Conservation (phyloP, 306 rosid species). For the Castanopsis chinensis region DNA sequence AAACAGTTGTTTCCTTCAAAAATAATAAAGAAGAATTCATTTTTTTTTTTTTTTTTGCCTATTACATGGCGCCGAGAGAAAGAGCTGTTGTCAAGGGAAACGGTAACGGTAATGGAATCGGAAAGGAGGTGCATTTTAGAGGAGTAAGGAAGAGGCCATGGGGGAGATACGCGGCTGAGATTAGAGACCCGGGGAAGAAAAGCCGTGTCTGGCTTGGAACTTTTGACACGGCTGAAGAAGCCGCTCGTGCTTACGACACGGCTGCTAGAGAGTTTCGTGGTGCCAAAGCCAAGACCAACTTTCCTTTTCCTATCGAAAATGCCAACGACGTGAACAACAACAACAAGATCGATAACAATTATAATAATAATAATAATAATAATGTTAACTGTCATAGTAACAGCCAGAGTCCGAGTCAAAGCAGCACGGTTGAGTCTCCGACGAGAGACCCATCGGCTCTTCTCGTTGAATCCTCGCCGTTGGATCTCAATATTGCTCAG, state of each 20-base stretch:
- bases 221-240: constrained; percentile 93
- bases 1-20: no score
- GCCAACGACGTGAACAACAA: not conserved
- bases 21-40: no score
- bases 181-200: constrained; percentile 88
- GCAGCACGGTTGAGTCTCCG: constrained; percentile 93
- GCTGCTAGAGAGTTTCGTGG: constrained; percentile 95
- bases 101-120: constrained; percentile 15
- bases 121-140: constrained; percentile 79
- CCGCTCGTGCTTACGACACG: constrained; percentile 85
- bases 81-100: constrained; percentile 37
- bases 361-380: not conserved
- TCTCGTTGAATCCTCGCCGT: constrained; percentile 62
- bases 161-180: constrained; percentile 99
- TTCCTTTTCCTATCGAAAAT: constrained; percentile 42
- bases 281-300: constrained; percentile 89
- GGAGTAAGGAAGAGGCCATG: constrained; percentile 98
- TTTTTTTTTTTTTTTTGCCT: no score
- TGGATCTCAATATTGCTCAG: constrained; percentile 58
- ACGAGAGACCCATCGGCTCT: constrained; percentile 57
- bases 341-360: not conserved
- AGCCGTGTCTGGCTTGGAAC: constrained; percentile 99
- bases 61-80: constrained; percentile 76
- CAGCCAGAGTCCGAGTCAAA: constrained; percentile 79
- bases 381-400: not conserved